Evolutionary conservation across 2,329 filamentous ascomycete genomes (phyloP).

Genomic region (Fusarium illudens): DNA sequence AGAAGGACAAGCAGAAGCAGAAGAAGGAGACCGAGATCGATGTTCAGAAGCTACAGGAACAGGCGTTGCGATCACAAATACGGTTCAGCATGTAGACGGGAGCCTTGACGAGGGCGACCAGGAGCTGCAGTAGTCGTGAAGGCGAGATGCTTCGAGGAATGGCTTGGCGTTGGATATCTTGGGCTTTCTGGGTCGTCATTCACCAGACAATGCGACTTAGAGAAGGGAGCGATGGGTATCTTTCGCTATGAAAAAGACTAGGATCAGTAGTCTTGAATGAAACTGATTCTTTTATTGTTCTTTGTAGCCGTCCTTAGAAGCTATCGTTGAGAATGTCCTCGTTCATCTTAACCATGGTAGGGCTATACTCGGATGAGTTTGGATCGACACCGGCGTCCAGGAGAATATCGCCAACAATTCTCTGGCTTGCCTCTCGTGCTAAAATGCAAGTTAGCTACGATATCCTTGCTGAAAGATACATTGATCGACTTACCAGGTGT

Average conservation of each 20-base stretch:
- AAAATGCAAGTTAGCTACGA: slow-evolving; percentile 9
- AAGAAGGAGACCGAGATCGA: slow-evolving; percentile 28
- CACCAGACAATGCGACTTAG: not conserved
- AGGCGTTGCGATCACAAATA: slow-evolving; percentile 42
- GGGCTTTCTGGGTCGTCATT: not conserved
- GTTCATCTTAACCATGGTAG: slow-evolving; percentile 72
- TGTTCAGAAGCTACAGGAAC: slow-evolving; percentile 40
- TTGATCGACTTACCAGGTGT: slow-evolving; percentile 70
- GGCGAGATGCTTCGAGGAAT: not conserved
- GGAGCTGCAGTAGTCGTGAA: not conserved
- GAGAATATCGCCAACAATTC: slow-evolving; percentile 83
- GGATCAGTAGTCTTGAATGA: not conserved
- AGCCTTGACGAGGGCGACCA: not conserved
- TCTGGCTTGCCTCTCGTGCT: slow-evolving; percentile 82
- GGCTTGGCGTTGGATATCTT: not conserved
- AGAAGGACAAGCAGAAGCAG: slow-evolving; percentile 22
- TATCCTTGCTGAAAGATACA: not conserved
- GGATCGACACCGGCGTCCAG: slow-evolving; percentile 74
- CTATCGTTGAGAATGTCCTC: slow-evolving; percentile 69
- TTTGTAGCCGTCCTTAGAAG: slow-evolving; percentile 53
- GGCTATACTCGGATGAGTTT: slow-evolving; percentile 67
- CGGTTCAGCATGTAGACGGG: slow-evolving; percentile 38
- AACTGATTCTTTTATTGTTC: not conserved
- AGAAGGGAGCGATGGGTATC: slow-evolving; percentile 10
- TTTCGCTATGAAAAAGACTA: slow-evolving; percentile 8